Conservation (phyloP, 2,329 filamentous ascomycete genomes). For the Fusarium sacchari region DNA sequence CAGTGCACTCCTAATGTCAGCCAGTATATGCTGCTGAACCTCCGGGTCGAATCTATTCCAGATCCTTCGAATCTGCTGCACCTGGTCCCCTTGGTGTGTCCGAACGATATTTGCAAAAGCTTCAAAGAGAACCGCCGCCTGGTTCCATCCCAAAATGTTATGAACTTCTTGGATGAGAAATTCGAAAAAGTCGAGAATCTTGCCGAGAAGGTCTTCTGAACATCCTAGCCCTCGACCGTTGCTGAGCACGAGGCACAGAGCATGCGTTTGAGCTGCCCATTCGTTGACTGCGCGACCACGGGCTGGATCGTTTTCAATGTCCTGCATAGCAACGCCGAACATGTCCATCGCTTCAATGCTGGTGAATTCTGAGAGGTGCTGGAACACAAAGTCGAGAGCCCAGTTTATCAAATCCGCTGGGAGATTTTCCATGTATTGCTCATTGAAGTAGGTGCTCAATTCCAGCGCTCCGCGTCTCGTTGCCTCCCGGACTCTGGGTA, state of each 20-base stretch:
- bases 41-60: constrained; percentile 39
- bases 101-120: constrained; percentile 40
- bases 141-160: constrained; percentile 14
- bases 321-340: constrained; percentile 22
- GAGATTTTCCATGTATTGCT: not conserved
- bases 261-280: constrained; percentile 33
- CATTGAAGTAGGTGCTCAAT: constrained; percentile 22
- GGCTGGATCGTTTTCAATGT: constrained; percentile 10
- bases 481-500: constrained; percentile 27
- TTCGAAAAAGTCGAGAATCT: constrained; percentile 40
- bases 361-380: constrained; percentile 24
- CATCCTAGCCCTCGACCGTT: constrained; percentile 43
- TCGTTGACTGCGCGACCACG: not conserved
- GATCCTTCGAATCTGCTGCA: constrained; percentile 26
- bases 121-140: constrained; percentile 33
- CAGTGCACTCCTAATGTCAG: constrained; percentile 27
- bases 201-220: constrained; percentile 37
- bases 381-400: constrained; percentile 33
- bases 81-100: not conserved
- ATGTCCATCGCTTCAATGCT: constrained; percentile 25
- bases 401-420: constrained; percentile 11
- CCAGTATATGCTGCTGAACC: constrained; percentile 31
- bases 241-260: constrained; percentile 44
- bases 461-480: constrained; percentile 21
- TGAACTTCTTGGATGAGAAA: constrained; percentile 36